These are phyloP conservation scores for Talaromyces thailandensis DNA, from an alignment of 495 filamentous ascomycete genomes.

Conservation along the genomic window DNA sequence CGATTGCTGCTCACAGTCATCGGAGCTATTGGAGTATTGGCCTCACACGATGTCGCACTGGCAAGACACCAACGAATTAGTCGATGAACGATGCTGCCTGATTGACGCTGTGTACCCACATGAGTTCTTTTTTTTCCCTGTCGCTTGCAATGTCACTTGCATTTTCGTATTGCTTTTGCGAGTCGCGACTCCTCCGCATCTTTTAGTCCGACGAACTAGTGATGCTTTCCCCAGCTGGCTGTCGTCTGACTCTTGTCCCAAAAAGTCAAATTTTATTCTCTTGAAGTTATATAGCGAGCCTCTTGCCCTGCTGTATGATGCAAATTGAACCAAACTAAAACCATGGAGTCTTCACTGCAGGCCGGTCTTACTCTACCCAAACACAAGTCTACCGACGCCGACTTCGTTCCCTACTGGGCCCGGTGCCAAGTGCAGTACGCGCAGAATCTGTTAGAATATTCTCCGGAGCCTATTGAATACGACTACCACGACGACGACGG, in stretches of 20 bases:
- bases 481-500: conserved; percentile 39
- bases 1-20: not conserved
- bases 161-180: not conserved
- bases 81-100: conserved; percentile 1
- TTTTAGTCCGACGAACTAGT: not conserved
- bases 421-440: conserved; percentile 29
- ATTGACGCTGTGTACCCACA: not conserved
- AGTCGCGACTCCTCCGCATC: not conserved
- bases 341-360: conserved; percentile 6
- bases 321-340: not conserved
- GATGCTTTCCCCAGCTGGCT: not conserved
- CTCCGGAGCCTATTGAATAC: conserved; percentile 39
- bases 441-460: conserved; percentile 30
- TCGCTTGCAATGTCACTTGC: not conserved
- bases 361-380: not conserved
- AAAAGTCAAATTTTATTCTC: not conserved
- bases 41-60: not conserved
- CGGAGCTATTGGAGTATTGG: not conserved
- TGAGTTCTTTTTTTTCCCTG: conserved; percentile 2
- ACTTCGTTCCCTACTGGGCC: conserved; percentile 35
- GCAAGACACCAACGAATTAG: not conserved
- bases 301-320: not conserved
- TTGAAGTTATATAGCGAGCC: not conserved
- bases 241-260: conserved; percentile 3
- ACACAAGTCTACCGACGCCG: conserved; percentile 9